These are phyloP conservation scores for Elasticomyces elasticus DNA, from an alignment of 495 filamentous ascomycete species.

Conservation along the genomic window DNA sequence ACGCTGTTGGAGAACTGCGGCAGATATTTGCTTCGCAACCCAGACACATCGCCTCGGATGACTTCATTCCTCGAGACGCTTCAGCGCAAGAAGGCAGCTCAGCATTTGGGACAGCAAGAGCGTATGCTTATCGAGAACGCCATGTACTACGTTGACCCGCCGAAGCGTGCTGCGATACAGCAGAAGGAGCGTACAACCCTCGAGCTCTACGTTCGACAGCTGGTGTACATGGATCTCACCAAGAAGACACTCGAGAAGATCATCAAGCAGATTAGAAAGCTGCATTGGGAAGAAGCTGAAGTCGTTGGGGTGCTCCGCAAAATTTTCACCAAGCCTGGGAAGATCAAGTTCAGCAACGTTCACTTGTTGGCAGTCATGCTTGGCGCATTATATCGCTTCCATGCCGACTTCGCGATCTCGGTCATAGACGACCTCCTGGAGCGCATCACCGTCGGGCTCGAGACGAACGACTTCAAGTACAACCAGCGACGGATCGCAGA, in stretches of 20 bases:
- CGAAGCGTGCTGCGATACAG: conserved; percentile 82
- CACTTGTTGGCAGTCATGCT: conserved; percentile 90
- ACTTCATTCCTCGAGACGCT: conserved; percentile 86
- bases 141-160: conserved; percentile 94
- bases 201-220: conserved; percentile 81
- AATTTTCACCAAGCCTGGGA: conserved; percentile 89
- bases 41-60: conserved; percentile 90
- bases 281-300: conserved; percentile 94
- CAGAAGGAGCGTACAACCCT: conserved; percentile 93
- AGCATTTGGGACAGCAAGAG: conserved; percentile 90
- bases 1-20: conserved; percentile 97
- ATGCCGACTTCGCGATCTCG: conserved; percentile 76
- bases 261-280: conserved; percentile 81
- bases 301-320: conserved; percentile 78
- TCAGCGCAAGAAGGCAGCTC: conserved; percentile 88
- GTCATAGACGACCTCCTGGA: conserved; percentile 88
- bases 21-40: conserved; percentile 84
- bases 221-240: conserved; percentile 87
- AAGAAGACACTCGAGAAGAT: conserved; percentile 89
- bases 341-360: conserved; percentile 95
- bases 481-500: conserved; percentile 93
- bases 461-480: conserved; percentile 95
- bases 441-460: conserved; percentile 75
- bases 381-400: conserved; percentile 77
- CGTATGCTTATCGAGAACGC: conserved; percentile 98